Conservation (phyloP, 2,329 filamentous ascomycete genomes). For the Zymoseptoria crescenta region DNA sequence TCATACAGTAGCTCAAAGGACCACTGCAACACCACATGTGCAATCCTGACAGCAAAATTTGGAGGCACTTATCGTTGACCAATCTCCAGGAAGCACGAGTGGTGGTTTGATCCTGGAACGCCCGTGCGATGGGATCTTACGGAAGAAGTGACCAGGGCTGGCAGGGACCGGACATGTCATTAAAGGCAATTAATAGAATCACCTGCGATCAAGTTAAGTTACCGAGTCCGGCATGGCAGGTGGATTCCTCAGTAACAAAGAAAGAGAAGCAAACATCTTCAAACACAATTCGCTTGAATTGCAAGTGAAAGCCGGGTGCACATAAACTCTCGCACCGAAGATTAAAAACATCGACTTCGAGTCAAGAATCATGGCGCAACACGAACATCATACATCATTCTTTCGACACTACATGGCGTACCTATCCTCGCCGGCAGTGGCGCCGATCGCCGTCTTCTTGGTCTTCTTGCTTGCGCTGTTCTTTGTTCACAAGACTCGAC, state of each 20-base stretch:
- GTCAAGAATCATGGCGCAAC: background rate
- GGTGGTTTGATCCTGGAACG: background rate
- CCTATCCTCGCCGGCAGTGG: background rate
- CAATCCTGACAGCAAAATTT: background rate
- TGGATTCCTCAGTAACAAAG: background rate
- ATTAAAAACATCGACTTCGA: background rate
- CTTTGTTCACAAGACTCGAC: background rate
- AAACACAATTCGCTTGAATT: background rate
- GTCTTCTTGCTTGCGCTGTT: background rate
- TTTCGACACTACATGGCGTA: background rate
- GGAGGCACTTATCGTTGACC: background rate
- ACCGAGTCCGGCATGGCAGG: background rate
- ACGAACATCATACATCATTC: background rate
- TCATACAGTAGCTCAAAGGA: no score
- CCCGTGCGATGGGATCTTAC: background rate
- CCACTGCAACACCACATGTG: no score
- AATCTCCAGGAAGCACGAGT: background rate
- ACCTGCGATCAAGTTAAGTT: background rate
- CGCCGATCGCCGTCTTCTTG: background rate
- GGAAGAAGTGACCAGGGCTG: background rate
- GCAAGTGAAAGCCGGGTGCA: no score
- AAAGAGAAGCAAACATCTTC: background rate
- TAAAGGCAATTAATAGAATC: background rate
- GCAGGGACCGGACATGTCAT: background rate
- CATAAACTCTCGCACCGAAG: no score